phyloP scores from a whole-genome alignment of 2,329 filamentous ascomycete species.

The Chaetomium strumarium region DNA sequence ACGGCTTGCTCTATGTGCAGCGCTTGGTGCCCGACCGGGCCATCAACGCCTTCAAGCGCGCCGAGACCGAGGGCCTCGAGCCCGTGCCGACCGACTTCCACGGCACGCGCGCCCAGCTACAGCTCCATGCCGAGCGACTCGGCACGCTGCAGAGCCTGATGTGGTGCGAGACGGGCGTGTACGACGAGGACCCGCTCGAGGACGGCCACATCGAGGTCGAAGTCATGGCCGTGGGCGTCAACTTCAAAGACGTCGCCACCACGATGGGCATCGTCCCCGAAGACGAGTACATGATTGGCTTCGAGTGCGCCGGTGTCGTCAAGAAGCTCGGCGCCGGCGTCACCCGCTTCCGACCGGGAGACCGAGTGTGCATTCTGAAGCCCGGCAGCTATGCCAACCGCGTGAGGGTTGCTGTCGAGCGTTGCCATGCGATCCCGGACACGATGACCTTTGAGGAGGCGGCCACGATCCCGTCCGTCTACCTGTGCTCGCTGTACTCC shows the following conservation, averaged over 20 bases:
- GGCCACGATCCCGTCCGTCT: conserved; percentile 30
- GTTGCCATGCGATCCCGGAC: conserved; percentile 10
- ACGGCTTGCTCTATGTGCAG: too few relatives aligned
- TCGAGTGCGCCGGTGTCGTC: conserved; percentile 14
- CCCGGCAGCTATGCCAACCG: conserved; percentile 15
- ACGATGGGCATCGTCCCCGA: conserved; percentile 19
- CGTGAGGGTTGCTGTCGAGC: not conserved
- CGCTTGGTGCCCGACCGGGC: too few relatives aligned
- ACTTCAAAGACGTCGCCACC: conserved; percentile 25
- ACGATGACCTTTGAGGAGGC: conserved; percentile 31
- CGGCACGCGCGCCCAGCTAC: conserved; percentile 3
- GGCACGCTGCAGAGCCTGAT: conserved; percentile 23
- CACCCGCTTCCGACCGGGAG: conserved; percentile 7
- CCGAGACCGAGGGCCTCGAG: too few relatives aligned
- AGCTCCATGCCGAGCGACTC: conserved; percentile 11
- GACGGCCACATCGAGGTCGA: conserved; percentile 24
- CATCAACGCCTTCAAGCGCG: too few relatives aligned
- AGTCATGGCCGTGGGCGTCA: conserved; percentile 31
- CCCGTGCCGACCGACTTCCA: too few relatives aligned
- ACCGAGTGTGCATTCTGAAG: conserved; percentile 8
- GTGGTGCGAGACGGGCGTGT: not conserved
- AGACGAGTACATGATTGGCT: conserved; percentile 10
- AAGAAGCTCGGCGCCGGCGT: conserved; percentile 7
- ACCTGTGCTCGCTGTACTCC: conserved; percentile 28
- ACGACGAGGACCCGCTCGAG: conserved; percentile 12